Base-by-base conservation (phyloP, 352 stramenopile species). In the Pythium phragmitis region DNA sequence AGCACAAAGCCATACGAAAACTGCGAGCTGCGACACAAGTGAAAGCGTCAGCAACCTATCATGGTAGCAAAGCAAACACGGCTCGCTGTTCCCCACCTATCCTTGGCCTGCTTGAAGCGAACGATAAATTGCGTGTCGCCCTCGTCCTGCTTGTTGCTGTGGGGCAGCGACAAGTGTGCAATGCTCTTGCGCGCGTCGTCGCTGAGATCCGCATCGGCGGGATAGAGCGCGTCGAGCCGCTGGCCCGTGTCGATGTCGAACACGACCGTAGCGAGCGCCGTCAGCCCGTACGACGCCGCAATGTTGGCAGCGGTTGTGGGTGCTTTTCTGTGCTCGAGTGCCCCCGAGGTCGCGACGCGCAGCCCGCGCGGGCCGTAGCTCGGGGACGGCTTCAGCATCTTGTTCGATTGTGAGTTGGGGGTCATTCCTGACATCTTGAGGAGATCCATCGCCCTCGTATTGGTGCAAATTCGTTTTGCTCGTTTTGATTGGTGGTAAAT, bases 131-230 rank as follows among this genome's bases (percentile, higher is more conserved):
- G 83, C 56, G 83, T 91, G 70, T 96, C 86, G 19, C 87, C 87
- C 52, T 95, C 87, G 50, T 93, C 80, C 68, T 92, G 85, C 54
- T 87, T 91, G 76, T 91, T 94, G 74, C 85, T 92, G 68, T 96
- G 85, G 21, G 87, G 87, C 49, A 97, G 80, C 56, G 85, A 75
- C 37, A 94, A 59, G 54, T 92, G 80, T 60, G 81, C 80, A 37
- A 94, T 69, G 72, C 82, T 92, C 65, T 77, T 82, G 60, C 79
- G 78, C 37, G 82, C 80, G 14, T 70, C 69, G 19, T 81, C 74
- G 17, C 75, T 76, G 34, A 94, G 69, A 0, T 57, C 67, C 48
- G 79, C 82, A 30, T 57, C 60, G 1, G 67, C 19, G 11, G 85
- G 83, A 60, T 91, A 69, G 51, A 94, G 49, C 60, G 73, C 76